Conservation (phyloP, 2,329 filamentous ascomycete genomes). For the Cadophora sp. region DNA sequence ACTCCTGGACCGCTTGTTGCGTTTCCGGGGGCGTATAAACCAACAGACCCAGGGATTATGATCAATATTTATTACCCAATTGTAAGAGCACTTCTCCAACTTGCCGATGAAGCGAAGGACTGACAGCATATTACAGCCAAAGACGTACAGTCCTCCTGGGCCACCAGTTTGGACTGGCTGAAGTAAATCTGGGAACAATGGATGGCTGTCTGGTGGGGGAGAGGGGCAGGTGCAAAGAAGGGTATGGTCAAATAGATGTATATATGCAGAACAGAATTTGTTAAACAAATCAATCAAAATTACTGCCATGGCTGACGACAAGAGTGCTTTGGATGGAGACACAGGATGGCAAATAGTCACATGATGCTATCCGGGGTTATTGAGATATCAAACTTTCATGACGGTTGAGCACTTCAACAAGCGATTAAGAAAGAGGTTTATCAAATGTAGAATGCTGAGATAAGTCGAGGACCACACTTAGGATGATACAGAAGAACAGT, state of each 20-base stretch:
- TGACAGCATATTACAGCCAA: conserved; percentile 29
- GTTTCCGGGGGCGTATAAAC: conserved; percentile 48
- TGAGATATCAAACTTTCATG: no score
- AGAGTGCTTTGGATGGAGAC: no score
- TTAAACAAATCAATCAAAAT: neutral
- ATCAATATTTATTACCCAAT: conserved; percentile 48
- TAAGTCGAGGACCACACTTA: no score
- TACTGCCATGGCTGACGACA: neutral
- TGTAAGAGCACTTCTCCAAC: conserved; percentile 27
- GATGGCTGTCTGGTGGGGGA: neutral
- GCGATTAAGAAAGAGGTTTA: no score
- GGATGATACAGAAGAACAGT: no score
- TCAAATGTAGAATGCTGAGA: no score
- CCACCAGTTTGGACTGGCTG: conserved; percentile 38
- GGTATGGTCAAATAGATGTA: neutral
- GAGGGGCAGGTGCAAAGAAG: neutral
- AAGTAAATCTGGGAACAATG: neutral
- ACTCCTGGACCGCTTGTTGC: conserved; percentile 46
- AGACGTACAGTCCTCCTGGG: conserved; percentile 38
- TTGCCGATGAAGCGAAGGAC: neutral
- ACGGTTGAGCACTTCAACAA: no score
- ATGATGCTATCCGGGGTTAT: no score
- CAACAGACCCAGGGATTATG: conserved; percentile 46
- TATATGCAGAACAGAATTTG: neutral
- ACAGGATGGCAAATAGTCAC: no score